Conservation (phyloP, 1,284 basidiomycete species). For the Sporisorium graminicola region DNA sequence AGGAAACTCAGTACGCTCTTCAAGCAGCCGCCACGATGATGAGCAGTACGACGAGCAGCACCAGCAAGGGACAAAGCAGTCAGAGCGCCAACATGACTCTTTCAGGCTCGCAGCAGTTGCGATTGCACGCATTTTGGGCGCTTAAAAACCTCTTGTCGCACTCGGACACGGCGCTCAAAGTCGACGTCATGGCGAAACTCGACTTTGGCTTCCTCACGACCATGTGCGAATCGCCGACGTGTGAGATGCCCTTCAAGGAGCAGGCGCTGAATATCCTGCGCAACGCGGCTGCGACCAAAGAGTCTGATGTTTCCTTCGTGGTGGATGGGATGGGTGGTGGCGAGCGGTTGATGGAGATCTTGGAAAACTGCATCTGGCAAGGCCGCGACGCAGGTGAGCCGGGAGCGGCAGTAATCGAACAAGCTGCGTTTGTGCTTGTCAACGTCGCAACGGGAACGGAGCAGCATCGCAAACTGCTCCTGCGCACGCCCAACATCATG, state of each 20-base stretch:
- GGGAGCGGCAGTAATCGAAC: conserved; percentile 52
- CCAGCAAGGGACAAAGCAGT: background rate
- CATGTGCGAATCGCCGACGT: conserved; percentile 19
- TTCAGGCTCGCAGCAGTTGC: conserved; percentile 39
- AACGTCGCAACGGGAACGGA: conserved; percentile 64
- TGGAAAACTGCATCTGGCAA: conserved; percentile 60
- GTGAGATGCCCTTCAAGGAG: conserved; percentile 51
- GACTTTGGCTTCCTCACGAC: conserved; percentile 29
- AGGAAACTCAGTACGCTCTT: conserved; percentile 23
- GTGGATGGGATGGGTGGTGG: conserved; percentile 53
- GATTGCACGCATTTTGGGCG: conserved; percentile 63
- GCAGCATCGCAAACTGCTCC: conserved; percentile 36
- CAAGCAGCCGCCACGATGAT: conserved; percentile 24
- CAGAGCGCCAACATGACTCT: background rate
- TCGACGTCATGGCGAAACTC: conserved; percentile 44
- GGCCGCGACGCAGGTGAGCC: conserved; percentile 35
- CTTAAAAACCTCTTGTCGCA: conserved; percentile 64
- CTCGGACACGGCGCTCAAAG: conserved; percentile 45
- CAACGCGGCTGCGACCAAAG: conserved; percentile 51
- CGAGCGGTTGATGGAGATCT: conserved; percentile 38
- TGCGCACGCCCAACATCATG: conserved; percentile 56
- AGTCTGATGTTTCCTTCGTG: conserved; percentile 55
- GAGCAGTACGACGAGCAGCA: background rate
- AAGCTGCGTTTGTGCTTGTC: conserved; percentile 60
- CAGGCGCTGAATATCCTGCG: conserved; percentile 64